Percentiles rank a stretch among this genome's conserved stretches.
These are phyloP conservation scores for Hevea brasiliensis DNA, from an alignment of 345 rosid genomes.

Conservation along the genomic window DNA sequence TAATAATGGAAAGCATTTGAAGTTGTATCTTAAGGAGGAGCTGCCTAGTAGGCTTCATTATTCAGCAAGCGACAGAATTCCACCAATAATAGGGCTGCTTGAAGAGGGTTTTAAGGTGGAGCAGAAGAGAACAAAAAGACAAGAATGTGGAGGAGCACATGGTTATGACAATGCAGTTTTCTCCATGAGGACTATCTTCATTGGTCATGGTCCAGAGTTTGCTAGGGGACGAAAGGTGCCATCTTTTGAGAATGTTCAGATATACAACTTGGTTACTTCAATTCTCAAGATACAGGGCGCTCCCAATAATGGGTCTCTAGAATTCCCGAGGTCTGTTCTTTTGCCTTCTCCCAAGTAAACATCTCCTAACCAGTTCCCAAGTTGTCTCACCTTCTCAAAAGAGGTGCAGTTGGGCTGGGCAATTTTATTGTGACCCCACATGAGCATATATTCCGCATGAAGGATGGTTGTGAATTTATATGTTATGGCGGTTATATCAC, in stretches of 20 bases:
- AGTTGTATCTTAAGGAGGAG: constrained; percentile 77
- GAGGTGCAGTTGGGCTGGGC: no score
- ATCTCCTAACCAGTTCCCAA: not conserved
- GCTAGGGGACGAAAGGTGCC: constrained; percentile 74
- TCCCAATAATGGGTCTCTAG: constrained; percentile 70
- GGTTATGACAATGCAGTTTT: constrained; percentile 88
- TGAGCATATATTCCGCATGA: not conserved
- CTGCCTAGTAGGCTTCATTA: constrained; percentile 85
- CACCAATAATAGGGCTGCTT: constrained; percentile 71
- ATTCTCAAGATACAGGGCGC: constrained; percentile 75
- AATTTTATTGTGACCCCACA: not conserved
- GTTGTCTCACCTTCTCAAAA: not conserved
- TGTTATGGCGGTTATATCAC: not conserved
- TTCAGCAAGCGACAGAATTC: constrained; percentile 58
- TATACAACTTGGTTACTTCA: constrained; percentile 77
- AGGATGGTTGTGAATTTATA: constrained; percentile 1
- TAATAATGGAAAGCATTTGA: constrained; percentile 68
- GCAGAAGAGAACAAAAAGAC: constrained; percentile 46
- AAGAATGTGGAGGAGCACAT: constrained; percentile 91
- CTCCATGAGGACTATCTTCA: constrained; percentile 91
- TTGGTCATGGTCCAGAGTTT: constrained; percentile 90
- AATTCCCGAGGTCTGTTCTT: constrained; percentile 48
- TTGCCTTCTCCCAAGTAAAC: constrained; percentile 38
- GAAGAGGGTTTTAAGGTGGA: constrained; percentile 84
- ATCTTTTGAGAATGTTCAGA: constrained; percentile 90